A percentile compares a stretch with the other conserved stretches of the same genome.
Conservation (phyloP, 495 filamentous ascomycete genomes). For the Aspergillus biplanus region DNA sequence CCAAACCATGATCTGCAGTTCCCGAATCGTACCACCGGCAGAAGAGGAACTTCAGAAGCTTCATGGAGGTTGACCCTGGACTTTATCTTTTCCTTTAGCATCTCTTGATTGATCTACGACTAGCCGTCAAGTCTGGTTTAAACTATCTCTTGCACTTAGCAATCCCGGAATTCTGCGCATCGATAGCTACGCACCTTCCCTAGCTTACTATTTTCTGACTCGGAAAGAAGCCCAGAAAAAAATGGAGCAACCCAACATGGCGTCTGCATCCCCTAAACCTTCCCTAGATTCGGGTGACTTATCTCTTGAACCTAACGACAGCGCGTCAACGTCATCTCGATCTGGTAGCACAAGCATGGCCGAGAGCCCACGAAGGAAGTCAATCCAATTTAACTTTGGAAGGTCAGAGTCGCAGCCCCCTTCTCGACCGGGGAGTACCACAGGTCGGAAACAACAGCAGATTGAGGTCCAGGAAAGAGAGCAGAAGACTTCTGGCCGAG, state of each 20-base stretch:
- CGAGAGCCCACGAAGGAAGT: conserved; percentile 39
- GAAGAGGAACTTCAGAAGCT: conserved; percentile 31
- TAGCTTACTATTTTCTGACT: not conserved
- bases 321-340: conserved; percentile 19
- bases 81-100: not conserved
- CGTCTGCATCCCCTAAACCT: conserved; percentile 35
- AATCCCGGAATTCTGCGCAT: not conserved
- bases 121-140: conserved; percentile 28
- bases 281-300: conserved; percentile 60
- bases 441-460: conserved; percentile 33
- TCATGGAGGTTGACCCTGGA: conserved; percentile 30
- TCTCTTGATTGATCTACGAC: conserved; percentile 8
- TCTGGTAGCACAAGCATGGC: conserved; percentile 28
- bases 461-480: conserved; percentile 33
- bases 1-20: conserved; percentile 35
- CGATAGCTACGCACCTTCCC: conserved; percentile 7
- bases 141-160: not conserved
- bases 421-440: conserved; percentile 33
- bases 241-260: conserved; percentile 19
- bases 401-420: conserved; percentile 36
- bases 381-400: conserved; percentile 49
- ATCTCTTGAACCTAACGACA: conserved; percentile 39
- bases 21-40: conserved; percentile 28
- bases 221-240: not conserved
- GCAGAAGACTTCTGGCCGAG: conserved; percentile 30